phyloP scores from a whole-genome alignment of 495 filamentous ascomycete species.

The Trichoderma gamsii region DNA sequence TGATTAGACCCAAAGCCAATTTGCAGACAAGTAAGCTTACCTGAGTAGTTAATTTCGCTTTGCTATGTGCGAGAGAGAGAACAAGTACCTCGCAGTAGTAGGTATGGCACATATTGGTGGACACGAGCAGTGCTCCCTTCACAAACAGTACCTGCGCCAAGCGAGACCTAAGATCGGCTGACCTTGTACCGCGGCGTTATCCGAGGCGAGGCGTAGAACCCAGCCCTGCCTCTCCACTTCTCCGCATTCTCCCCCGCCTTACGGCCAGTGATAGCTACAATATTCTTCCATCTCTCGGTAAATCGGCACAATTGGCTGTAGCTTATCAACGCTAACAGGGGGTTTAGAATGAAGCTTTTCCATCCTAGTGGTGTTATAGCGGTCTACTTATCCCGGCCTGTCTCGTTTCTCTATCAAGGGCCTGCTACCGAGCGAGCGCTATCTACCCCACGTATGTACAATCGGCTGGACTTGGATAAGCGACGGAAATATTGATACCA shows the following conservation, averaged over 20 bases:
- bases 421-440: background rate
- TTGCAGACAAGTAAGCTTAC: too few species aligned
- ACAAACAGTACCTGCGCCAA: too few species aligned
- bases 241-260: slow-evolving; percentile 2
- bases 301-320: background rate
- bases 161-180: background rate
- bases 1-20: too few species aligned
- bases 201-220: background rate
- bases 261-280: background rate
- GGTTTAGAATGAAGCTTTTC: background rate
- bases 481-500: background rate
- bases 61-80: too few species aligned
- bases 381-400: background rate
- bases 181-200: background rate
- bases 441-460: slow-evolving; percentile 1
- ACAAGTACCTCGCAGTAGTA: too few species aligned
- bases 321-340: slow-evolving; percentile 3
- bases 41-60: too few species aligned
- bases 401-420: background rate
- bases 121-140: too few species aligned
- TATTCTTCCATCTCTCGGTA: slow-evolving; percentile 4
- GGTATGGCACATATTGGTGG: too few species aligned
- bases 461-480: background rate
- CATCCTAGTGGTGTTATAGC: background rate
- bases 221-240: background rate